Conservation (phyloP, 495 filamentous ascomycete species). For the Amorphotheca resinae region DNA sequence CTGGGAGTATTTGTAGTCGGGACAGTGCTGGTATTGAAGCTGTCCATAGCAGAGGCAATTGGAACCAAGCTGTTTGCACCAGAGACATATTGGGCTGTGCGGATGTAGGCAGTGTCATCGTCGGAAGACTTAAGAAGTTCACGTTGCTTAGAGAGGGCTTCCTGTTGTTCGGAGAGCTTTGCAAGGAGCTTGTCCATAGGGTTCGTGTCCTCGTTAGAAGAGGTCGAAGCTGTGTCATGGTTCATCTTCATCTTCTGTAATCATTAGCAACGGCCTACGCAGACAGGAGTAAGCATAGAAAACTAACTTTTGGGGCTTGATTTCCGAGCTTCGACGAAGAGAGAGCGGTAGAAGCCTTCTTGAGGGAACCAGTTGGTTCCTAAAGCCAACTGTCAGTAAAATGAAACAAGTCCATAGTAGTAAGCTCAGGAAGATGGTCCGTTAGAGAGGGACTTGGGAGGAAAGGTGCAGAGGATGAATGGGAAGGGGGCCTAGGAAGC, state of each 20-base stretch:
- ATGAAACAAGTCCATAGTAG: not conserved
- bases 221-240: constrained; percentile 23
- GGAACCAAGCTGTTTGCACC: constrained; percentile 41
- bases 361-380: constrained; percentile 9
- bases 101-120: constrained; percentile 26
- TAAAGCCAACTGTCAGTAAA: not conserved
- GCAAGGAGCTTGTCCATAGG: constrained; percentile 50
- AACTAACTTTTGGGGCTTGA: constrained; percentile 25
- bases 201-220: constrained; percentile 22
- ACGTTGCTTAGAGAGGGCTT: constrained; percentile 40
- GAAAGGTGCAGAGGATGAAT: not conserved
- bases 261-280: constrained; percentile 18
- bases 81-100: constrained; percentile 29
- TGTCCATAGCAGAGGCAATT: constrained; percentile 45
- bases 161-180: constrained; percentile 56
- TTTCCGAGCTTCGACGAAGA: constrained; percentile 36
- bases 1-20: constrained; percentile 35
- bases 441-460: not conserved
- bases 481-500: constrained; percentile 7
- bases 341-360: constrained; percentile 31
- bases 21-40: constrained; percentile 25
- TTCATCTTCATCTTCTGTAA: constrained; percentile 35
- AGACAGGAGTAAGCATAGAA: not conserved
- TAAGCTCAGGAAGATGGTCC: not conserved
- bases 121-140: constrained; percentile 33